Percentiles rank a stretch among this genome's conserved stretches.
These are phyloP conservation scores for Alternaria gansuensis DNA, from an alignment of 2,329 filamentous ascomycete species.

Conservation along the genomic window DNA sequence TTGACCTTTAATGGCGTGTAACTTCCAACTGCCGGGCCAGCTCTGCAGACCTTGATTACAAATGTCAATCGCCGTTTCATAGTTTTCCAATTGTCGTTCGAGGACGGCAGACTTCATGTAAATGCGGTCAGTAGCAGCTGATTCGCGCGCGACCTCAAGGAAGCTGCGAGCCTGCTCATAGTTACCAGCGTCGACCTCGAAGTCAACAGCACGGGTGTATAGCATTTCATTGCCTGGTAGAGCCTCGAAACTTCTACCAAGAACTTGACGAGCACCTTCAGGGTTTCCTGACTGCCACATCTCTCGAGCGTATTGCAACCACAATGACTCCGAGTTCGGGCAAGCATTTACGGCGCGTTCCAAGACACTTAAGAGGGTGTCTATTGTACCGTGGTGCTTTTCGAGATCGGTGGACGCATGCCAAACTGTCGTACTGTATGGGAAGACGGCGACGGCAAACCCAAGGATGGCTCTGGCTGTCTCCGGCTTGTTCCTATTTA, in stretches of 20 bases:
- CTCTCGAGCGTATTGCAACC: slow-evolving; percentile 96
- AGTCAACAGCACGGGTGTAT: slow-evolving; percentile 94
- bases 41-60: slow-evolving; percentile 85
- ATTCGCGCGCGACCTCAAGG: slow-evolving; percentile 80
- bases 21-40: slow-evolving; percentile 84
- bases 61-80: slow-evolving; percentile 83
- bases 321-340: slow-evolving; percentile 87
- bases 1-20: slow-evolving; percentile 99
- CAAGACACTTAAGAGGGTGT: slow-evolving; percentile 82
- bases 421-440: slow-evolving; percentile 88
- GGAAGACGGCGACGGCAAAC: slow-evolving; percentile 88
- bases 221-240: slow-evolving; percentile 98
- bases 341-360: slow-evolving; percentile 95
- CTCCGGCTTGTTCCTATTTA: slow-evolving; percentile 82
- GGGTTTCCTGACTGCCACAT: slow-evolving; percentile 90
- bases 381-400: slow-evolving; percentile 84
- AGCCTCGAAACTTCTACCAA: slow-evolving; percentile 90
- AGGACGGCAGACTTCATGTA: slow-evolving; percentile 97
- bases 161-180: slow-evolving; percentile 83
- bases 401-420: slow-evolving; percentile 90
- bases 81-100: slow-evolving; percentile 82
- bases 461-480: slow-evolving; percentile 94
- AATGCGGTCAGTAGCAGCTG: slow-evolving; percentile 93
- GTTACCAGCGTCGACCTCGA: slow-evolving; percentile 89
- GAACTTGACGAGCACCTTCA: slow-evolving; percentile 83